Conservation (phyloP, 371 early-diverging fungal genomes). For the Phascolomyces articulosus region DNA sequence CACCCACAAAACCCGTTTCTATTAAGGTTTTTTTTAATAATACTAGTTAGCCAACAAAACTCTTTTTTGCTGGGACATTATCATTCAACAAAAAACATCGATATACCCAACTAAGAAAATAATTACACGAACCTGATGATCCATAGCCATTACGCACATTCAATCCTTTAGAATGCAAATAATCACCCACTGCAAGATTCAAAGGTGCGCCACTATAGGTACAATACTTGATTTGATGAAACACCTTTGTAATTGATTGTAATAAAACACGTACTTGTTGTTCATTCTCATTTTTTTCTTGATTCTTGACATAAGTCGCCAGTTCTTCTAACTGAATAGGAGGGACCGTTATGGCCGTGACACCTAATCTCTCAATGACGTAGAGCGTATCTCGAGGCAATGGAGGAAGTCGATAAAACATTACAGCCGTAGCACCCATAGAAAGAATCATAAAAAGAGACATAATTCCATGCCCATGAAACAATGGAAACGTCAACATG, state of each 20-base stretch:
- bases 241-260: too few relatives aligned
- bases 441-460: not conserved
- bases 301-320: not conserved
- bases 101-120: not conserved
- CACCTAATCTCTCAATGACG: not conserved
- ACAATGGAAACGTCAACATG: not conserved
- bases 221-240: not conserved
- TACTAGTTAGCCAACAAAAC: not conserved
- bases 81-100: not conserved
- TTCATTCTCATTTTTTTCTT: too few relatives aligned
- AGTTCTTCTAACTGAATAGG: not conserved
- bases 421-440: not conserved
- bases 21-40: not conserved
- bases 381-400: not conserved
- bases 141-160: constrained; percentile 14
- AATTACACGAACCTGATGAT: constrained; percentile 4
- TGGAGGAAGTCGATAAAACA: not conserved
- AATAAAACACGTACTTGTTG: too few relatives aligned
- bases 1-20: not conserved
- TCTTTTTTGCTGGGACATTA: too few relatives aligned
- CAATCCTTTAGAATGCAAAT: constrained; percentile 2
- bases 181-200: not conserved
- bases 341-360: not conserved
- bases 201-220: constrained; percentile 12
- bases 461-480: not conserved